Percentiles rank a stretch among this genome's conserved stretches.
phyloP scores from a whole-genome alignment of 1,139 yeast genomes.

The Wickerhamomyces sp. region DNA sequence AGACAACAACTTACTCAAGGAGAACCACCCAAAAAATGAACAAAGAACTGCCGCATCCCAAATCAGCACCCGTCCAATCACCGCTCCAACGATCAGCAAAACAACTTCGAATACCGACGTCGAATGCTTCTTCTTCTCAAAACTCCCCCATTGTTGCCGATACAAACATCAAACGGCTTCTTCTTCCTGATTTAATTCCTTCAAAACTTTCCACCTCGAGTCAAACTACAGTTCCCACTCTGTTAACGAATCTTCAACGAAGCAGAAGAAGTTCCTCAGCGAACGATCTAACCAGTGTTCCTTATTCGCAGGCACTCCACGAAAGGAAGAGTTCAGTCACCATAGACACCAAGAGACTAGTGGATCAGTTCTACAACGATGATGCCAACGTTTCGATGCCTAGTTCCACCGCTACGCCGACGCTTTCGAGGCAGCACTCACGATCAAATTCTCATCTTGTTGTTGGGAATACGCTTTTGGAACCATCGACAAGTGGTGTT shows the following conservation, averaged over 20 bases:
- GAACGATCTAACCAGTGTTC: background rate
- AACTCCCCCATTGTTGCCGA: too few species aligned
- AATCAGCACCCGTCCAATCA: conserved; percentile 15
- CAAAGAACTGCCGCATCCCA: conserved; percentile 7
- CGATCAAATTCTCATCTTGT: background rate
- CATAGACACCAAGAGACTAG: conserved; percentile 12
- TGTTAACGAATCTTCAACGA: too few species aligned
- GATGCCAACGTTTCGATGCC: background rate
- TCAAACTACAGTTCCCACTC: too few species aligned
- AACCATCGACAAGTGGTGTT: background rate
- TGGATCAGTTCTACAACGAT: conserved; percentile 17
- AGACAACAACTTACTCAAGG: too few species aligned
- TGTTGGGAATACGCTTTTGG: background rate
- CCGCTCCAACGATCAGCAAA: conserved; percentile 11
- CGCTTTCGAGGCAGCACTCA: background rate
- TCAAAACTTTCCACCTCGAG: too few species aligned
- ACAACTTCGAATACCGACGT: conserved; percentile 9
- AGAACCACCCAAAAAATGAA: conserved; percentile 5
- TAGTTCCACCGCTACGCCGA: background rate
- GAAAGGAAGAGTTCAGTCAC: conserved; percentile 3
- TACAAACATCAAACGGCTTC: conserved; percentile 3
- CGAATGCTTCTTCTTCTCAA: background rate
- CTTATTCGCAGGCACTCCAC: background rate
- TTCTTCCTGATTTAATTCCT: conserved; percentile 4
- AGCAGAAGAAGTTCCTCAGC: background rate